These are phyloP conservation scores for Monoraphidium neglectum DNA, from an alignment of 139 green algal genomes.

Conservation along the genomic window DNA sequence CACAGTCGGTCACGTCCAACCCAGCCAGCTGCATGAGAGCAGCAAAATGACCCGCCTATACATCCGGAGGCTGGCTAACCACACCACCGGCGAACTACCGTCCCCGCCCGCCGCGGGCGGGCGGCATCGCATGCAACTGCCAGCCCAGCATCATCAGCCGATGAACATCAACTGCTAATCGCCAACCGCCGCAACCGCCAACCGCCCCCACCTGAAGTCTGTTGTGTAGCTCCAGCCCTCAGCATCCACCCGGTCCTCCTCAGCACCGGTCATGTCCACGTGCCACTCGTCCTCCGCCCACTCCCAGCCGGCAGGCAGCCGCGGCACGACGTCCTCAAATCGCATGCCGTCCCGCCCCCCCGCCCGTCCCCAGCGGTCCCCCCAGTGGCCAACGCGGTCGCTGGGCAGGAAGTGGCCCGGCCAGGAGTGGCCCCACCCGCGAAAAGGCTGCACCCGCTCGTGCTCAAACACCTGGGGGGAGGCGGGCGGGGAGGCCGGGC, in stretches of 20 bases:
- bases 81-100: too few species aligned
- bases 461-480: slow-evolving; percentile 87
- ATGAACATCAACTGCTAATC: too few species aligned
- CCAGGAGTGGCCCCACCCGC: slow-evolving; percentile 82
- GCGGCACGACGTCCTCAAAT: slow-evolving; percentile 61
- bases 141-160: too few species aligned
- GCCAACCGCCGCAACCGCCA: slow-evolving; percentile 15
- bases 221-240: slow-evolving; percentile 84
- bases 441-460: slow-evolving; percentile 86
- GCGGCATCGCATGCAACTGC: too few species aligned
- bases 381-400: slow-evolving; percentile 76
- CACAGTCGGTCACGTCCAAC: too few species aligned
- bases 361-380: slow-evolving; percentile 39
- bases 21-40: too few species aligned
- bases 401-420: slow-evolving; percentile 88
- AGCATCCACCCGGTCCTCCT: slow-evolving; percentile 34
- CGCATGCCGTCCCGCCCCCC: slow-evolving; percentile 47
- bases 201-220: slow-evolving; percentile 61
- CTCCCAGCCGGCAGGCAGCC: slow-evolving; percentile 49
- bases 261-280: slow-evolving; percentile 66
- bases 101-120: too few species aligned
- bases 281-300: slow-evolving; percentile 77
- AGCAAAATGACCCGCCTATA: too few species aligned
- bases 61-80: too few species aligned
- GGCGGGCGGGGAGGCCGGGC: too few species aligned